These are phyloP conservation scores for Dichotomocladium elegans DNA, from an alignment of 371 early-diverging fungal species.

Conservation along the genomic window DNA sequence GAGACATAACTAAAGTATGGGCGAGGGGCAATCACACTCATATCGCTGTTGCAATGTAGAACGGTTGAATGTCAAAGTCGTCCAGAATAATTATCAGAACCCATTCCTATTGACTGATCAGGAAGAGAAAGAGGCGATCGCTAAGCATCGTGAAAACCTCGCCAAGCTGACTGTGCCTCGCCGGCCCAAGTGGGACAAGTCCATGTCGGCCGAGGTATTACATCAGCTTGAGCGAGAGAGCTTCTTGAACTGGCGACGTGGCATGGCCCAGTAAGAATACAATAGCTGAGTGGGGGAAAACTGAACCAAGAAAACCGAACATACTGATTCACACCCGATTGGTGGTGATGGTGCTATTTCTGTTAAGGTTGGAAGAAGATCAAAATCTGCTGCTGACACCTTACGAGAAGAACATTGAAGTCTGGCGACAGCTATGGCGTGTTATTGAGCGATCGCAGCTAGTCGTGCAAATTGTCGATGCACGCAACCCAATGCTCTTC, in stretches of 20 bases:
- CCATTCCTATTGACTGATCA: slow-evolving; percentile 78
- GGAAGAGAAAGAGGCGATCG: slow-evolving; percentile 71
- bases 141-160: slow-evolving; percentile 73
- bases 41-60: slow-evolving; percentile 56
- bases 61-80: slow-evolving; percentile 81
- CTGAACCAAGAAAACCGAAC: no score
- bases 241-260: slow-evolving; percentile 93
- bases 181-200: slow-evolving; percentile 86
- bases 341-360: not conserved
- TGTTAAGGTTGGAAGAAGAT: slow-evolving; percentile 76
- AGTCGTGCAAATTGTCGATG: slow-evolving; percentile 99
- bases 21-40: no score
- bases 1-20: no score
- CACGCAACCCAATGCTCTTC: slow-evolving; percentile 96
- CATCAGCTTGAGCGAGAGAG: slow-evolving; percentile 78
- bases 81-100: slow-evolving; percentile 72
- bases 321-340: not conserved
- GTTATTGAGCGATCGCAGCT: slow-evolving; percentile 97
- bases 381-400: slow-evolving; percentile 92
- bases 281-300: no score
- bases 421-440: slow-evolving; percentile 99
- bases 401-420: slow-evolving; percentile 98
- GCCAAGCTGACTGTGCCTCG: slow-evolving; percentile 79
- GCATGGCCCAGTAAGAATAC: slow-evolving; percentile 62
- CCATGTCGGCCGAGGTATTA: slow-evolving; percentile 80